Evolutionary conservation across 441 rosid genomes (phyloP).

Genomic region (Erodium texanum): DNA sequence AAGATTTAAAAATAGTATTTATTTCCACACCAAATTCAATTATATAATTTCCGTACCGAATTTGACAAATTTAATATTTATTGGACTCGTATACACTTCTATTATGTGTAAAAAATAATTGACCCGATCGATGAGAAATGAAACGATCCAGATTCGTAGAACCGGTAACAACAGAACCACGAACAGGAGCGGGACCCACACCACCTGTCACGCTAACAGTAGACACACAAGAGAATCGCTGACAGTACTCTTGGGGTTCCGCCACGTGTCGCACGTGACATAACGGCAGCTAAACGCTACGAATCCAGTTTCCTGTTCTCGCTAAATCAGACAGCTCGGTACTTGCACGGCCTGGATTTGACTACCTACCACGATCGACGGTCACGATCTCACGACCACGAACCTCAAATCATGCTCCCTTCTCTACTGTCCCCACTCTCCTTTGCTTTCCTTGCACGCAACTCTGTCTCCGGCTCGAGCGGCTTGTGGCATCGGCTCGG

Average conservation of each 20-base stretch:
- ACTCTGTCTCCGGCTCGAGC: background rate
- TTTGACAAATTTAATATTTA: no score
- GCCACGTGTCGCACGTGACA: conserved; percentile 27
- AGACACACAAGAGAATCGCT: background rate
- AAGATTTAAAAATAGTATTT: no score
- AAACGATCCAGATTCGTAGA: no score
- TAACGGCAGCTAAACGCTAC: conserved; percentile 19
- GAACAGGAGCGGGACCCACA: background rate
- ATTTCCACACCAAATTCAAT: no score
- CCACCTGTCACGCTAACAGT: conserved; percentile 8
- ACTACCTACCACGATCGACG: background rate
- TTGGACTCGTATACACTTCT: no score
- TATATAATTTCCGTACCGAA: no score
- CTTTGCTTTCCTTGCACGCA: conserved; percentile 1
- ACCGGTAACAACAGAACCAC: no score
- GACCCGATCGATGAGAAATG: no score
- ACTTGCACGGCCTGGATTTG: conserved; percentile 6
- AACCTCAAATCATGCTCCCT: background rate
- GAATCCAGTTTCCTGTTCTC: background rate
- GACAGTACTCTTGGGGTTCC: conserved; percentile 21
- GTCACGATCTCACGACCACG: background rate
- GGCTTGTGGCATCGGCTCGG: background rate
- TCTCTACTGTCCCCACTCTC: background rate
- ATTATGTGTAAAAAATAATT: no score
- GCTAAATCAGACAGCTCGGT: conserved; percentile 1